Percentiles rank a stretch among this genome's conserved stretches.
Conservation (phyloP, 768 basidiomycete species). For the Suillus fuscotomentosus region DNA sequence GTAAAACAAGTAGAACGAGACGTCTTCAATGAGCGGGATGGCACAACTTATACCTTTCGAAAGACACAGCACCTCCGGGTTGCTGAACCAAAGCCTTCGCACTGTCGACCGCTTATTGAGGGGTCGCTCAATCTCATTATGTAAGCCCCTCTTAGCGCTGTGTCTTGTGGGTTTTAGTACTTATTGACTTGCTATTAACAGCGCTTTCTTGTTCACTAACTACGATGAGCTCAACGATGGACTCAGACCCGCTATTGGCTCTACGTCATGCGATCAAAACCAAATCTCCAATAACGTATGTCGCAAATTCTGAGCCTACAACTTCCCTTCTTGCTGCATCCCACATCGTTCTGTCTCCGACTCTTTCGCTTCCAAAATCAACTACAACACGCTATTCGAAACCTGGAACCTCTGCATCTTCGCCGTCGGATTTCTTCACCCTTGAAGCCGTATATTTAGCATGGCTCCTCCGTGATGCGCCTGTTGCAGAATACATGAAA, state of each 20-base stretch:
- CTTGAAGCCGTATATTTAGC: constrained; percentile 84
- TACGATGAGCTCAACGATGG: constrained; percentile 12
- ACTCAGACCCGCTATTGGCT: constrained; percentile 50
- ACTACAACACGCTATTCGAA: constrained; percentile 77
- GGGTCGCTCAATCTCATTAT: neutral
- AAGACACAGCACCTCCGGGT: neutral
- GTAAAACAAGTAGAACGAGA: too few relatives aligned
- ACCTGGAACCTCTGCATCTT: constrained; percentile 42
- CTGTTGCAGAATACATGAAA: constrained; percentile 86
- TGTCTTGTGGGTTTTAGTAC: neutral
- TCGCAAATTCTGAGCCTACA: constrained; percentile 35
- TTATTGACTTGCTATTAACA: neutral
- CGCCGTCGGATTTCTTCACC: constrained; percentile 59
- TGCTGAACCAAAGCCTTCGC: neutral
- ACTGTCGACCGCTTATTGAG: neutral
- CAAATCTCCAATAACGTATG: constrained; percentile 49
- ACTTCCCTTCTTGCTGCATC: constrained; percentile 56
- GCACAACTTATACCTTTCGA: neutral
- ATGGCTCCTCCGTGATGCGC: constrained; percentile 72
- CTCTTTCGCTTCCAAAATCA: constrained; percentile 63
- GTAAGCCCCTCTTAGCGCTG: constrained; percentile 1
- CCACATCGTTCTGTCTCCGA: constrained; percentile 57
- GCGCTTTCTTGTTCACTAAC: neutral
- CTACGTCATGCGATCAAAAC: constrained; percentile 65
- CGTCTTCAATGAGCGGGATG: neutral